Percentiles rank a stretch among this genome's conserved stretches.
Conservation (phyloP, 2,329 filamentous ascomycete genomes). For the Cordyceps pruinosa region DNA sequence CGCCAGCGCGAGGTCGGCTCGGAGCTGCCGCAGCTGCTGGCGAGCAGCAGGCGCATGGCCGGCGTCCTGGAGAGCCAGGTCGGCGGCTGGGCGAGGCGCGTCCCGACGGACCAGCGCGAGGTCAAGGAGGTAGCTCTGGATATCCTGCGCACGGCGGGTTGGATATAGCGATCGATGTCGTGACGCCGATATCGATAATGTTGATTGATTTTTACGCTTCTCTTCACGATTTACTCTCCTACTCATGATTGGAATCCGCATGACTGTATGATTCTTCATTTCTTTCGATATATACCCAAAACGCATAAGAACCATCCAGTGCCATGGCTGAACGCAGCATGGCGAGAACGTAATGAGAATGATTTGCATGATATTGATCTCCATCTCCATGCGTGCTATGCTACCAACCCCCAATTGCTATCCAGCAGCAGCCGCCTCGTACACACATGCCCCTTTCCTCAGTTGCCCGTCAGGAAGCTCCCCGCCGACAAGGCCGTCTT, state of each 20-base stretch:
- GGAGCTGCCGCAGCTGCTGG: slow-evolving; percentile 11
- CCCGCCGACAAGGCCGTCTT: slow-evolving; percentile 11
- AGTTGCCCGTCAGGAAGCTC: background rate
- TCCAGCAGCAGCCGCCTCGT: background rate
- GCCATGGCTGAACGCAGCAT: background rate
- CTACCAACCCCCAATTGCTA: background rate
- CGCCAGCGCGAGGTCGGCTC: slow-evolving; percentile 11
- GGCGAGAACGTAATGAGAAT: background rate
- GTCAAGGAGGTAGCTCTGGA: slow-evolving; percentile 12
- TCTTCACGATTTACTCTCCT: background rate
- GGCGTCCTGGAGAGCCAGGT: slow-evolving; percentile 12
- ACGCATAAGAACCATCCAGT: background rate
- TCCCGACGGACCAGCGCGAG: slow-evolving; percentile 12
- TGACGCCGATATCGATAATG: background rate
- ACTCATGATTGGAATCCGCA: background rate
- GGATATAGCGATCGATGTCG: slow-evolving; percentile 5
- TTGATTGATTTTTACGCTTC: too few species aligned
- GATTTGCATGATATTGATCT: background rate
- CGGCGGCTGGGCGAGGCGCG: slow-evolving; percentile 11
- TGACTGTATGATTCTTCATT: background rate
- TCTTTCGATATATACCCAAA: background rate
- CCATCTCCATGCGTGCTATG: background rate
- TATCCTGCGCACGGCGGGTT: slow-evolving; percentile 11
- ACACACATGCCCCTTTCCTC: background rate
- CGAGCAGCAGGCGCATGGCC: slow-evolving; percentile 8